phyloP scores from a whole-genome alignment of 495 filamentous ascomycete species.

The Talaromyces trachyspermus region DNA sequence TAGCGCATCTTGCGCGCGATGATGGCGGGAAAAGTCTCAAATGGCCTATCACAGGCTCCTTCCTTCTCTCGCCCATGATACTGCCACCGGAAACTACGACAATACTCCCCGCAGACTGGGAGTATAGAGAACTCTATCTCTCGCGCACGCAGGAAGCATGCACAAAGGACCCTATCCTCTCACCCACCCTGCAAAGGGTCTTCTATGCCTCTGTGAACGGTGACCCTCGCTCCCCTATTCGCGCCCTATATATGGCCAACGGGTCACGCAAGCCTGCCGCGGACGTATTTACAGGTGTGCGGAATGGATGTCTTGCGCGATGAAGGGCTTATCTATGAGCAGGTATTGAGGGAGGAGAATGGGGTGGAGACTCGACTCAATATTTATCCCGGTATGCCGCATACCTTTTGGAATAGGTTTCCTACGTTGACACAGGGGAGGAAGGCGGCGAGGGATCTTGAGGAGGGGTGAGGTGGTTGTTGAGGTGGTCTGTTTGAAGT shows the following conservation, averaged over 20 bases:
- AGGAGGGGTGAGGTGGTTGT: conserved; percentile 14
- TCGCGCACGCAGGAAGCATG: conserved; percentile 31
- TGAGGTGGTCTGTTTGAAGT: too few species aligned
- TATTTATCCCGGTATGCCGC: conserved; percentile 37
- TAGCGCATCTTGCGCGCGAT: conserved; percentile 32
- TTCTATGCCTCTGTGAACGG: neutral
- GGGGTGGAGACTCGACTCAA: conserved; percentile 30
- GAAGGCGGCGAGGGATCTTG: conserved; percentile 11
- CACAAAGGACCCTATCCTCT: conserved; percentile 15
- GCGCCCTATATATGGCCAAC: conserved; percentile 9
- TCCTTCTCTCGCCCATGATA: conserved; percentile 15
- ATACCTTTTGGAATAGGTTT: conserved; percentile 27
- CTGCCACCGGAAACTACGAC: conserved; percentile 10
- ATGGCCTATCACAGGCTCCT: conserved; percentile 36
- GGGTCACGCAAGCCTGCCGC: conserved; percentile 16
- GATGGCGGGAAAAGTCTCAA: conserved; percentile 24
- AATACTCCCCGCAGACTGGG: conserved; percentile 15
- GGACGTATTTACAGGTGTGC: conserved; percentile 32
- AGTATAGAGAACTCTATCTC: conserved; percentile 24
- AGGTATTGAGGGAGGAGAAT: conserved; percentile 23
- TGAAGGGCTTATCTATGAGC: conserved; percentile 31
- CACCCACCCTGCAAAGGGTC: conserved; percentile 7
- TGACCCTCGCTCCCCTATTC: conserved; percentile 4
- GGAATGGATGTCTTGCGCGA: conserved; percentile 25
- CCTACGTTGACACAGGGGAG: conserved; percentile 14